Conservation (phyloP, 148 eudicot genomes). For the Vaccinium darrowii region DNA sequence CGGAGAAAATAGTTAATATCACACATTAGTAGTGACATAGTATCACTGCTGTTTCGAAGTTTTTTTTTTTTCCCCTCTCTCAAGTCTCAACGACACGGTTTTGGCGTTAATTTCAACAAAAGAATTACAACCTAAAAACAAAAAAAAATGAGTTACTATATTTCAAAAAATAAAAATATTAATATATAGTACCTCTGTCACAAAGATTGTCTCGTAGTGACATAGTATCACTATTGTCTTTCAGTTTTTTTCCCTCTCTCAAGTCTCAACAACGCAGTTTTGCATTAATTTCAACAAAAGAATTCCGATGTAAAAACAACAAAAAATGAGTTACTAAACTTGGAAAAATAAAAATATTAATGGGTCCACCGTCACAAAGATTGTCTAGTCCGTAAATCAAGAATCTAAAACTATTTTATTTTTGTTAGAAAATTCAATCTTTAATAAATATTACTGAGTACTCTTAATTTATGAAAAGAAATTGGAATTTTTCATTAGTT, state of each 20-base stretch:
- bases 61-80: background rate
- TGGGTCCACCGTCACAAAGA: too few relatives aligned
- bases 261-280: background rate
- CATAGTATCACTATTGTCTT: background rate
- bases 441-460: too few relatives aligned
- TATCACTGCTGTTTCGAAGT: background rate
- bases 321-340: background rate
- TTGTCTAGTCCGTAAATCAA: background rate
- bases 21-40: background rate
- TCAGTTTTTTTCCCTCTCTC: background rate
- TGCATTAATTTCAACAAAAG: background rate
- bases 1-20: background rate
- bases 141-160: background rate
- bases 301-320: background rate
- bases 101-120: background rate
- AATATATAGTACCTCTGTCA: too few relatives aligned
- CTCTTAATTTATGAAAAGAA: too few relatives aligned
- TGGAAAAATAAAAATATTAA: background rate
- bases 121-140: background rate
- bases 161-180: background rate
- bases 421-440: too few relatives aligned
- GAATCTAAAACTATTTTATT: background rate
- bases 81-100: background rate
- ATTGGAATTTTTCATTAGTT: too few relatives aligned
- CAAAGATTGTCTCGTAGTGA: too few relatives aligned